Evolutionary conservation across 2,329 filamentous ascomycete genomes (phyloP), one percentile per base, ranked within the genome.

Genomic region (Diplocarpon rosae): DNA sequence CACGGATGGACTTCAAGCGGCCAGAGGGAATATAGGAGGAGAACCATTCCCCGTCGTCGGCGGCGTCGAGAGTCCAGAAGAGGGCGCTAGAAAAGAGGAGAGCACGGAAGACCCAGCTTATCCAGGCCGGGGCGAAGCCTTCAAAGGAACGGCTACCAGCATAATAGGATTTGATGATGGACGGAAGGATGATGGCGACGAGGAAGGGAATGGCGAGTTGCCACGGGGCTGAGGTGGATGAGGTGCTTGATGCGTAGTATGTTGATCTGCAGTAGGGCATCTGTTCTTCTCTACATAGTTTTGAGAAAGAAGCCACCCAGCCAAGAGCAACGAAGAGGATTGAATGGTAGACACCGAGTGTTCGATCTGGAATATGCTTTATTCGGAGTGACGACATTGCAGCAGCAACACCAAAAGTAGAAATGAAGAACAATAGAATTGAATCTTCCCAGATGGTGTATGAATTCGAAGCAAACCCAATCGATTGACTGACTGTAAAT

Each of bases 371-470:
- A 17, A 73, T 66, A 30, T 74, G 71, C 41, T 78, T 73, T 52
- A 88, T 80, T 13, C 85, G 78, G 57, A 94, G 73, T 0, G 89
- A 89, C 2, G 83, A 80, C 11, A 86, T 65, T 11, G 83, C 75
- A 30, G 83, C 77, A n/a, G 82, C 71, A 6, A 88, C 64, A 27
- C 88, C 89, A 60, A 96, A 95, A 0, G 89, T 92, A 2, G 80
- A 78, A 47, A 95, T 76, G 66, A 96, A 90, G 67, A 94, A 95
- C 2, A 95, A 71, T 4, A 95, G 73, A 45, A 95, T 95, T 12
- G 87, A 85, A 59, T 98, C 92, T 66, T 98, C 92, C 89, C 92
- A 98, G 53, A 98, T 95, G 0, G 90, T 96, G 65, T 89, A 98
- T 0, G 92, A 98, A 65, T 98, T 98, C 3, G 92, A 92, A 0